A percentile compares a stretch with the other conserved stretches of the same genome.
Evolutionary conservation across 2,329 filamentous ascomycete species (phyloP).

Genomic region (Tolypocladium amazonense): DNA sequence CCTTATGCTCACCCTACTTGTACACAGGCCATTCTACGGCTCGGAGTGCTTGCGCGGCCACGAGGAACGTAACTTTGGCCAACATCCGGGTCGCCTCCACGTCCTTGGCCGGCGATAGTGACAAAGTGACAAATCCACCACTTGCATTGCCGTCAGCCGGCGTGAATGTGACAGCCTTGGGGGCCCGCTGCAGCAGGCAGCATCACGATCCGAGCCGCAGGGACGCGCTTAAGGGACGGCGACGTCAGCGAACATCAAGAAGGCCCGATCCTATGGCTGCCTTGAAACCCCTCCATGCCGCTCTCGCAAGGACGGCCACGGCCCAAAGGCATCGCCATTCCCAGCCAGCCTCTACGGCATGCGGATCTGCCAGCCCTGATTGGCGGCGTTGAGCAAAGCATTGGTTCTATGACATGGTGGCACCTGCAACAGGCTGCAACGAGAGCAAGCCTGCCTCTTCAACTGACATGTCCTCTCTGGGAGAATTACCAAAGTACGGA

Average conservation of each 20-base stretch:
- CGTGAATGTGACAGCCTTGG: not conserved
- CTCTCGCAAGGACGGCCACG: not conserved
- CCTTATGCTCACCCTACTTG: not conserved
- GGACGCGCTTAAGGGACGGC: not conserved
- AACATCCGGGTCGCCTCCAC: not conserved
- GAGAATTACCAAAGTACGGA: not conserved
- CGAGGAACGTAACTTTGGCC: not conserved
- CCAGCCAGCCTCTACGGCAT: not conserved
- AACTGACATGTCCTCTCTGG: not conserved
- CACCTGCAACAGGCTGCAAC: not conserved
- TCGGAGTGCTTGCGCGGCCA: not conserved
- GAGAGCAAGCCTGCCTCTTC: not conserved
- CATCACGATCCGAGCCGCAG: not conserved
- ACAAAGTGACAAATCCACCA: too few relatives aligned
- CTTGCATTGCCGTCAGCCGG: not conserved
- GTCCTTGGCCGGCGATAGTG: too few relatives aligned
- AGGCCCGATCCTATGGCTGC: not conserved
- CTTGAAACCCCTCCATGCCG: not conserved
- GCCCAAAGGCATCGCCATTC: not conserved
- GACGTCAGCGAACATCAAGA: not conserved
- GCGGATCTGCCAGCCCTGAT: not conserved
- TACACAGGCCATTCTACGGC: not conserved
- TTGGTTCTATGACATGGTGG: not conserved
- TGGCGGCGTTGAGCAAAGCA: not conserved
- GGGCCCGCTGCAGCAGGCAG: not conserved